Conservation (phyloP, 2,329 filamentous ascomycete genomes). For the Neopestalotiopsis sp. region DNA sequence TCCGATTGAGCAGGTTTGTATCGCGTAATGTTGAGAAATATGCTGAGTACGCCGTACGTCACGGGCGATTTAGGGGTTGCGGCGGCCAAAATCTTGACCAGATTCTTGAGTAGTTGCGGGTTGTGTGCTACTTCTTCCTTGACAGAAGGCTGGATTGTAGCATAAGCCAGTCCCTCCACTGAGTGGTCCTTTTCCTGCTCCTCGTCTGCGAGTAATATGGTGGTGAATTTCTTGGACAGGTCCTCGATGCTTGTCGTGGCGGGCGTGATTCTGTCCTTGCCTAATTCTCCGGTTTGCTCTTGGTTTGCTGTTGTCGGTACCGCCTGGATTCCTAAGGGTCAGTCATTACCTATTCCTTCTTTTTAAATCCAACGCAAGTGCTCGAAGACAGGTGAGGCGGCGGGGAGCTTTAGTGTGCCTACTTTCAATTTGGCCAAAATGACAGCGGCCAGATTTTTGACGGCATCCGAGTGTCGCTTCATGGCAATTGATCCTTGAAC, state of each 20-base stretch:
- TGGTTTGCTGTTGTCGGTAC: slow-evolving; percentile 51
- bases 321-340: slow-evolving; percentile 57
- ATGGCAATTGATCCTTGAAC: slow-evolving; percentile 64
- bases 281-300: slow-evolving; percentile 39
- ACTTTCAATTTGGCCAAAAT: slow-evolving; percentile 76
- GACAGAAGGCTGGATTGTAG: slow-evolving; percentile 82
- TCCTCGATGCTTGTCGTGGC: slow-evolving; percentile 69
- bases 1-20: slow-evolving; percentile 82
- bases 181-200: slow-evolving; percentile 69
- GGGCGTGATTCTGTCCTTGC: slow-evolving; percentile 52
- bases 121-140: slow-evolving; percentile 83
- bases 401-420: slow-evolving; percentile 45
- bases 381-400: slow-evolving; percentile 29
- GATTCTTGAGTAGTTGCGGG: slow-evolving; percentile 67
- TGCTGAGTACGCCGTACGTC: slow-evolving; percentile 85
- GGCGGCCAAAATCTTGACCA: slow-evolving; percentile 68
- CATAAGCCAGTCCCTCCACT: slow-evolving; percentile 91
- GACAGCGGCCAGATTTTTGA: slow-evolving; percentile 73
- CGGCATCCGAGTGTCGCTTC: slow-evolving; percentile 65
- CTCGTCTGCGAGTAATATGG: slow-evolving; percentile 67
- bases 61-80: slow-evolving; percentile 70
- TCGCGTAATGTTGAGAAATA: slow-evolving; percentile 82
- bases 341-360: slow-evolving; percentile 35
- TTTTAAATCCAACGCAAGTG: slow-evolving; percentile 33
- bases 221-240: slow-evolving; percentile 67